A percentile compares a stretch with the other conserved stretches of the same genome.
Evolutionary conservation across 768 basidiomycete species (phyloP).

Genomic region (Fomitopsis serialis): DNA sequence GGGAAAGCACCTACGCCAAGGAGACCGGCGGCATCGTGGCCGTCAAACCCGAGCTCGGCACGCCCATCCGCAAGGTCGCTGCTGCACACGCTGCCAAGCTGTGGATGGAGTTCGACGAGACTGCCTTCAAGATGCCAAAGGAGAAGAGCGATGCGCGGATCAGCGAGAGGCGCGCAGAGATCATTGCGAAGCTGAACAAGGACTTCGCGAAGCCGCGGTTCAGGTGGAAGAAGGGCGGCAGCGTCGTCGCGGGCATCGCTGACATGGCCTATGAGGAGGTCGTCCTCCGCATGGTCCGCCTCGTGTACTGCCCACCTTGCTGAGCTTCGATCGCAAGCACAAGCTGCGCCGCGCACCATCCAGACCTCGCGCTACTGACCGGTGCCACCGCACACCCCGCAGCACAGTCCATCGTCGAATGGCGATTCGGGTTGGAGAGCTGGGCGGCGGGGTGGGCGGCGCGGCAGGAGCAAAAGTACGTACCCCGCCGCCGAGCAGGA

Average conservation of each 20-base stretch:
- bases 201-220: conserved; percentile 99
- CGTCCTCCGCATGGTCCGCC: conserved; percentile 80
- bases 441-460: too few species aligned
- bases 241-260: conserved; percentile 75
- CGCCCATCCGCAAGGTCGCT: conserved; percentile 99
- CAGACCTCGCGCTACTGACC: too few species aligned
- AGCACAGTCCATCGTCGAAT: too few species aligned
- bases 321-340: too few species aligned
- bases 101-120: conserved; percentile 98
- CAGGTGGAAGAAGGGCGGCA: conserved; percentile 90
- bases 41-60: conserved; percentile 94
- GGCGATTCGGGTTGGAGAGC: too few species aligned
- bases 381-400: too few species aligned
- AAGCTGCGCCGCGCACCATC: too few species aligned
- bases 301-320: too few species aligned
- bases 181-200: conserved; percentile 87
- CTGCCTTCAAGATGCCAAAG: conserved; percentile 90
- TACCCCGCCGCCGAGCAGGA: too few species aligned
- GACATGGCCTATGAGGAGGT: conserved; percentile 99
- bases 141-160: conserved; percentile 94
- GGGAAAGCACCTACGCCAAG: conserved; percentile 93
- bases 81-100: conserved; percentile 92
- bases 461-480: too few species aligned
- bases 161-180: conserved; percentile 77
- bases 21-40: conserved; percentile 96